Evolutionary conservation across 495 filamentous ascomycete species (phyloP).

Genomic region (Niebla homalea): DNA sequence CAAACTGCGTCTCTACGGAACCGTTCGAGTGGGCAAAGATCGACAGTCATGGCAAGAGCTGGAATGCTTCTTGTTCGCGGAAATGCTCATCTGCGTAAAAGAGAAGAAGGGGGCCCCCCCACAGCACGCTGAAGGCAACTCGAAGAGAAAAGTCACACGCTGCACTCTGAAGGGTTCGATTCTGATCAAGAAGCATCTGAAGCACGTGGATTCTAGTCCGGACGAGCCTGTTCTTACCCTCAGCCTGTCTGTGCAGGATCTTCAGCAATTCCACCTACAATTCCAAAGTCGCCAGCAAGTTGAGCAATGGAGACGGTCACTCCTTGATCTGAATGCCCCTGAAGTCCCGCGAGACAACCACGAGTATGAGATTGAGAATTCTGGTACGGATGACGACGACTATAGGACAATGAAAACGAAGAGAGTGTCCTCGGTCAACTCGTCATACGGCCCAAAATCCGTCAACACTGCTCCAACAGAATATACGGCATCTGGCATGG

Average conservation of each 20-base stretch:
- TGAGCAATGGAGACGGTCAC: conserved; percentile 79
- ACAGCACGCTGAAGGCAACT: conserved; percentile 39
- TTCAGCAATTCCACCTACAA: conserved; percentile 91
- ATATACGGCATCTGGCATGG: conserved; percentile 50
- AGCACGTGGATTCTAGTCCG: conserved; percentile 62
- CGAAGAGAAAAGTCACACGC: conserved; percentile 49
- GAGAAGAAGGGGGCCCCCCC: conserved; percentile 67
- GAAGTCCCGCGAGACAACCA: conserved; percentile 47
- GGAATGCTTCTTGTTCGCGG: conserved; percentile 91
- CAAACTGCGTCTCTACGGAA: conserved; percentile 82
- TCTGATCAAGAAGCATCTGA: conserved; percentile 94
- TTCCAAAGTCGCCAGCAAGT: conserved; percentile 79
- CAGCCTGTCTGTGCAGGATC: conserved; percentile 80
- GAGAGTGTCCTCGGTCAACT: conserved; percentile 76
- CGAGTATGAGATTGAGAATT: conserved; percentile 68
- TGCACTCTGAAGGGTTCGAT: conserved; percentile 96
- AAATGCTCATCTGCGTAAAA: conserved; percentile 99
- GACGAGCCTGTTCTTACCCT: conserved; percentile 81
- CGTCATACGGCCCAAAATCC: conserved; percentile 72
- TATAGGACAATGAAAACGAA: conserved; percentile 58
- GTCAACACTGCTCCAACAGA: conserved; percentile 63
- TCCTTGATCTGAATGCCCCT: conserved; percentile 65
- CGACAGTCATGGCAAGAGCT: conserved; percentile 96
- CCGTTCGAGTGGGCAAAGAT: conserved; percentile 89
- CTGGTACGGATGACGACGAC: conserved; percentile 84